Evolutionary conservation across 2,329 filamentous ascomycete genomes (phyloP).

Genomic region (Rasamsonia emersonii): DNA sequence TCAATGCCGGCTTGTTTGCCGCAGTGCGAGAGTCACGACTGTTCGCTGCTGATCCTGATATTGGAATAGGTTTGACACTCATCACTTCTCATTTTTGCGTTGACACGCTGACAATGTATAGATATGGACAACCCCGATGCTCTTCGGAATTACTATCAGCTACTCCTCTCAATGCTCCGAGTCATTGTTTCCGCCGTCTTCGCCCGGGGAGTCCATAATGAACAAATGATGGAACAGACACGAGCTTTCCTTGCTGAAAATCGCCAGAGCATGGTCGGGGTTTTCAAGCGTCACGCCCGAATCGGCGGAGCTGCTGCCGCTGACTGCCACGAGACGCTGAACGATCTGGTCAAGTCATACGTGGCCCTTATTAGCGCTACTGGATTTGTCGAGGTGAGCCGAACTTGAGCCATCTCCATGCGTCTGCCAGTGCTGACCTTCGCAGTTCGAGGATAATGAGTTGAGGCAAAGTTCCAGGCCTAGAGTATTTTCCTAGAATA

Average conservation of each 20-base stretch:
- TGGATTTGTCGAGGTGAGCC: conserved; percentile 72
- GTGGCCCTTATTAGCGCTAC: conserved; percentile 75
- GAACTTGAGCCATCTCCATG: neutral
- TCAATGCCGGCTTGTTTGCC: conserved; percentile 81
- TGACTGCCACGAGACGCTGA: conserved; percentile 53
- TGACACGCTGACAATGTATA: conserved; percentile 17
- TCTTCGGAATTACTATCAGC: conserved; percentile 71
- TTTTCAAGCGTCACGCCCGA: conserved; percentile 81
- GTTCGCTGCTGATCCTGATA: conserved; percentile 83
- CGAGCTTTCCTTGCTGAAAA: conserved; percentile 75
- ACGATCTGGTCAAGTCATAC: conserved; percentile 75
- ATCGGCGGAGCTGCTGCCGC: conserved; percentile 50
- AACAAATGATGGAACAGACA: conserved; percentile 61
- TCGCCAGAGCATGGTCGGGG: conserved; percentile 72
- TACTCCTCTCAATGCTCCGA: conserved; percentile 71
- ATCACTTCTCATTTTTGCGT: conserved; percentile 2
- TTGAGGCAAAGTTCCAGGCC: conserved; percentile 20
- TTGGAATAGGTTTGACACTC: conserved; percentile 57
- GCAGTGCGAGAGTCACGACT: conserved; percentile 73
- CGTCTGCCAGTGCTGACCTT: conserved; percentile 6
- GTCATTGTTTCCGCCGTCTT: conserved; percentile 77
- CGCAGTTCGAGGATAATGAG: conserved; percentile 36
- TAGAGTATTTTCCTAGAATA: conserved; percentile 25
- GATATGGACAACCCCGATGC: conserved; percentile 61
- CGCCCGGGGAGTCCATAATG: conserved; percentile 72